Conservation (phyloP, 176 grass and related monocot genomes). For the Carex pumila region DNA sequence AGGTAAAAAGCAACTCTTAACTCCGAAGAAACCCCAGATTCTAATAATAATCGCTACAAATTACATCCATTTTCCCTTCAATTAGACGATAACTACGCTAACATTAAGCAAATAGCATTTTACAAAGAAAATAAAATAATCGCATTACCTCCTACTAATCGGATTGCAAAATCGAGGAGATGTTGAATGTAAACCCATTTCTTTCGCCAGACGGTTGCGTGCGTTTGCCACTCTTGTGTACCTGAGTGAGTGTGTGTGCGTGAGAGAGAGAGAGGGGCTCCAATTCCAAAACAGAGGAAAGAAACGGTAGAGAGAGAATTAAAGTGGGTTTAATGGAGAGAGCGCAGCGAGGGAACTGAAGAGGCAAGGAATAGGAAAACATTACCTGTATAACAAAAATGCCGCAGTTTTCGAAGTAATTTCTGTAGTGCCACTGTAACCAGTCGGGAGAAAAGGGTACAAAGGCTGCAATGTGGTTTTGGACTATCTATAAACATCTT, state of each 20-base stretch:
- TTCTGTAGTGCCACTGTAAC: conserved; percentile 5
- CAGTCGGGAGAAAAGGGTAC: conserved; percentile 20
- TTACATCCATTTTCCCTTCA: background rate
- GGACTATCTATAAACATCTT: background rate
- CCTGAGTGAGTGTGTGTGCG: background rate
- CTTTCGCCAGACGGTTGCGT: background rate
- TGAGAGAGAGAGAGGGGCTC: background rate
- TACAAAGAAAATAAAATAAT: background rate
- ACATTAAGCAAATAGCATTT: background rate
- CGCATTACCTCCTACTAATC: conserved; percentile 30
- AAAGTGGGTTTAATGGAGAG: conserved; percentile 14
- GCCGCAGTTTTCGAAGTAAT: background rate
- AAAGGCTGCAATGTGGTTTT: conserved; percentile 22
- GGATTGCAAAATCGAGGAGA: conserved; percentile 35
- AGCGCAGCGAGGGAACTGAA: background rate
- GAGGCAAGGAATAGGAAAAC: background rate
- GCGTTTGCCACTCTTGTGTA: background rate
- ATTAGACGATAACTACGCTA: background rate
- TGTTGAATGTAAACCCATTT: conserved; percentile 17
- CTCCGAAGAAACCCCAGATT: background rate
- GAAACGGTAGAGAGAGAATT: conserved; percentile 14
- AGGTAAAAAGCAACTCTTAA: background rate
- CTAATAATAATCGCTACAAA: background rate
- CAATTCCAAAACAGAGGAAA: conserved; percentile 4
- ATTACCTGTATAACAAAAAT: background rate